Conservation (phyloP, 495 filamentous ascomycete genomes). For the Clohesyomyces aquaticus region DNA sequence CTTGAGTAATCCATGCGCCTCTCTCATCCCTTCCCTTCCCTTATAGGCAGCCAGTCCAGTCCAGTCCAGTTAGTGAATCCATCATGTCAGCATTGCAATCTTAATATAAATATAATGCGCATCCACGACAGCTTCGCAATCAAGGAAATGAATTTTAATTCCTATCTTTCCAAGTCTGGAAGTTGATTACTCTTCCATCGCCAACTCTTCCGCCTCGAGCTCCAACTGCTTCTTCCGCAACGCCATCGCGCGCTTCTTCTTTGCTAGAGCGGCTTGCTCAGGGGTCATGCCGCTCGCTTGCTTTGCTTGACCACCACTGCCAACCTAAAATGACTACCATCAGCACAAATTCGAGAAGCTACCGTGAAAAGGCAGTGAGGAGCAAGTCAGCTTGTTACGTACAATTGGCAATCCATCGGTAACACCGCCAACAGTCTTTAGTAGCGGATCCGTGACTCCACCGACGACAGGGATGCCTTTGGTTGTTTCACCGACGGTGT, state of each 20-base stretch:
- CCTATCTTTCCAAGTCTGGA: too few species aligned
- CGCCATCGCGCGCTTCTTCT: constrained; percentile 26
- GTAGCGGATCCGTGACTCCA: constrained; percentile 5
- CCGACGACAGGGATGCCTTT: constrained; percentile 28
- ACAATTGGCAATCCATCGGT: constrained; percentile 27
- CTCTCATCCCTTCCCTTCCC: too few species aligned
- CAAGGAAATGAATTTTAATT: too few species aligned
- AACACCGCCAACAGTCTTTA: constrained; percentile 17
- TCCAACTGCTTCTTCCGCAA: constrained; percentile 26
- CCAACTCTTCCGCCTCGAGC: constrained; percentile 29
- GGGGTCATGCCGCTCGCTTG: not conserved
- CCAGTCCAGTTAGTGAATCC: too few species aligned
- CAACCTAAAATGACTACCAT: constrained; percentile 1
- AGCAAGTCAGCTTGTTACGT: too few species aligned
- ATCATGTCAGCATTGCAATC: too few species aligned
- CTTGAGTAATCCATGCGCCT: too few species aligned
- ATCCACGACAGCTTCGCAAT: too few species aligned
- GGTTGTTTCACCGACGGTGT: constrained; percentile 26
- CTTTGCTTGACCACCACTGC: constrained; percentile 6
- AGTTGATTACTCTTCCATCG: constrained; percentile 22
- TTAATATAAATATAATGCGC: too few species aligned
- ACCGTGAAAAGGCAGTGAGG: too few species aligned
- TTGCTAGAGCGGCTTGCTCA: constrained; percentile 19
- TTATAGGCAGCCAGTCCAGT: too few species aligned
- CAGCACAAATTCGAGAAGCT: too few species aligned